These are phyloP conservation scores for Amorphotheca resinae DNA, from an alignment of 495 filamentous ascomycete species.

Conservation along the genomic window DNA sequence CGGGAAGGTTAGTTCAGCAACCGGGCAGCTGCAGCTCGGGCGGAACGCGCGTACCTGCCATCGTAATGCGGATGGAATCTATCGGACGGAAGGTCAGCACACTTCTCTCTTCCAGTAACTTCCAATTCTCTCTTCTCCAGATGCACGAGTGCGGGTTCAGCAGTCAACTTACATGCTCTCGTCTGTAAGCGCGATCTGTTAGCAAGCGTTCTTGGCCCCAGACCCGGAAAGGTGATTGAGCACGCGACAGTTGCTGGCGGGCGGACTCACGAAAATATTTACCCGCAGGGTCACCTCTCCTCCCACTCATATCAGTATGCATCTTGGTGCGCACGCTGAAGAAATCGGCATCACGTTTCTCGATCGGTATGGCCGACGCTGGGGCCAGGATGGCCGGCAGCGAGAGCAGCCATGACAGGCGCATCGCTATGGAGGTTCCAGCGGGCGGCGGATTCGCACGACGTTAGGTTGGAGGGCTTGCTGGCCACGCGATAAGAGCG, in stretches of 20 bases:
- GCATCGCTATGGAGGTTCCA: constrained; percentile 15
- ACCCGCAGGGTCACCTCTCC: constrained; percentile 30
- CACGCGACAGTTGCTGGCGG: constrained; percentile 9
- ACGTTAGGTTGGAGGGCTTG: too few species aligned
- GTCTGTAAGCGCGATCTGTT: constrained; percentile 26
- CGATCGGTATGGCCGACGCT: constrained; percentile 15
- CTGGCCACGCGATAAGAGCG: too few species aligned
- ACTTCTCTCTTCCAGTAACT: too few species aligned
- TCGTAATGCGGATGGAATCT: constrained; percentile 54
- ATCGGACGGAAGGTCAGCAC: constrained; percentile 1
- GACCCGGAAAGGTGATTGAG: not conserved
- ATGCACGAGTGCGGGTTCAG: not conserved
- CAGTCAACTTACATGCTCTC: constrained; percentile 39
- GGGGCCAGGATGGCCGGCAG: constrained; percentile 9
- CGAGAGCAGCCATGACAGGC: constrained; percentile 15
- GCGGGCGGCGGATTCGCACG: too few species aligned
- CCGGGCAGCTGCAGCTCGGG: not conserved
- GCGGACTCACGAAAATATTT: constrained; percentile 49
- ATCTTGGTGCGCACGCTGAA: constrained; percentile 21
- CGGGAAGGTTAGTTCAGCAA: constrained; percentile 3
- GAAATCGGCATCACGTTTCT: constrained; percentile 23
- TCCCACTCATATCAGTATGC: constrained; percentile 36
- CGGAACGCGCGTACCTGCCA: constrained; percentile 43
- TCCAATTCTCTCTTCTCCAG: not conserved
- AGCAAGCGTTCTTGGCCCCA: constrained; percentile 3